Evolutionary conservation across 257 asterid genomes (phyloP).

Genomic region (Fraxinus americana): DNA sequence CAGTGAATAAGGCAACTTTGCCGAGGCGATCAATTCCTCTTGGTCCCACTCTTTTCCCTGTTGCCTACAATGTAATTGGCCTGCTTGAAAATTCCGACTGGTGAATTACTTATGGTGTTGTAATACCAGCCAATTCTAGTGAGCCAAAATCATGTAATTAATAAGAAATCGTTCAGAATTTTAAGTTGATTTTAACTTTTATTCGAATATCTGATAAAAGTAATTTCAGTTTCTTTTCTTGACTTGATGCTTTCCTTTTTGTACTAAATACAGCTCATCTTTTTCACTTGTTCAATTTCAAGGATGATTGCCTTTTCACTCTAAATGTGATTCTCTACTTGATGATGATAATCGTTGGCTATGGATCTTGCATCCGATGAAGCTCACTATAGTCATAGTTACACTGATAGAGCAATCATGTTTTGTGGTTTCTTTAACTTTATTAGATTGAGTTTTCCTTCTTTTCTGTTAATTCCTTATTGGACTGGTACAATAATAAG

Average conservation of each 20-base stretch:
- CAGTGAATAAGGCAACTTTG: slow-evolving; percentile 17
- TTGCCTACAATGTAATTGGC: slow-evolving; percentile 18
- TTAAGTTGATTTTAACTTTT: neutral
- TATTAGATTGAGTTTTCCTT: neutral
- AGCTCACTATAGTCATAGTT: neutral
- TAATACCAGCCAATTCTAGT: neutral
- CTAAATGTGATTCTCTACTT: neutral
- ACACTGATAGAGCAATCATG: neutral
- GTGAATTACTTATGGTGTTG: neutral
- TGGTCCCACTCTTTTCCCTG: slow-evolving; percentile 23
- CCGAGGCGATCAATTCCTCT: slow-evolving; percentile 6
- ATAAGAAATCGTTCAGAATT: neutral
- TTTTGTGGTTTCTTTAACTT: neutral
- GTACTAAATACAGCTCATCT: neutral
- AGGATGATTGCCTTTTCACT: neutral
- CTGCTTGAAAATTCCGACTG: neutral
- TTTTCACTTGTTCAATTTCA: neutral
- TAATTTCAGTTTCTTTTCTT: neutral
- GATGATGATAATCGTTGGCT: neutral
- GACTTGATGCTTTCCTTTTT: neutral
- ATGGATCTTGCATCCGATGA: neutral
- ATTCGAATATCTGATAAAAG: neutral
- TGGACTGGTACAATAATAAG: no score
- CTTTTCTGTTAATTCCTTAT: neutral
- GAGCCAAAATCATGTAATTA: neutral